Evolutionary conservation across 441 rosid species (phyloP), one percentile per base, ranked within the genome.

Genomic region (Jatropha multifida): DNA sequence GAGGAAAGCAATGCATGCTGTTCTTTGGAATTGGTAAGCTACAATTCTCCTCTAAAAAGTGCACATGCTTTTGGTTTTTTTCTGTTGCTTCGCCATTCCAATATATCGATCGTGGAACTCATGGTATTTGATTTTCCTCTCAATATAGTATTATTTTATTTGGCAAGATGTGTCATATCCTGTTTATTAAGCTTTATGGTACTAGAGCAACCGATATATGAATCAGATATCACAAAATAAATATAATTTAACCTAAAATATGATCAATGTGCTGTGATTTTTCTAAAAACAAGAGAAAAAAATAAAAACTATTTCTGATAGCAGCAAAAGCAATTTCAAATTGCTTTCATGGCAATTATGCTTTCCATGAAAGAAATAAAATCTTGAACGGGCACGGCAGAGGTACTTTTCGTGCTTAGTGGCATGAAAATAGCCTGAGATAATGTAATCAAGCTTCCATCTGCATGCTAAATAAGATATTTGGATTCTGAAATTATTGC

Each of bases 11-110:
- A 85, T 95, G 92, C 98, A 92, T 76, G 89, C 94, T 79, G 77
- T 92, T 88, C 86, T 95, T 64, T 95, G 99, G 98, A 92, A 90
- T 69, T 90, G 93, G 99, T 93, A 80, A 77, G 82, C 54, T 13
- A 51, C 17, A 26, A 37, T 12, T 46, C 20, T 65, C 68, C 70
- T 20, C 26, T 52, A 32, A 17, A 64, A 73, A 37, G 37, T 52
- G 10, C 17, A 14, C 12, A 60, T 42, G 17, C 27, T 52, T 41
- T 58, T 10, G 32, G 42, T 55, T 42, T 63, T 15, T 64, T 65
- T 44, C 17, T n/a, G 61, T 52, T 37, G 56, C 55, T 60, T n/a
- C 49, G 41, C 20, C 40, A 9, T 20, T 58, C 11, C 9, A 55
- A 40, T 41, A 58, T 56, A 38, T 71, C 12, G 20, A 40, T 18